A percentile compares a stretch with the other conserved stretches of the same genome.
Conservation (phyloP, 2,329 filamentous ascomycete genomes). For the Malbranchea cinnamomea region DNA sequence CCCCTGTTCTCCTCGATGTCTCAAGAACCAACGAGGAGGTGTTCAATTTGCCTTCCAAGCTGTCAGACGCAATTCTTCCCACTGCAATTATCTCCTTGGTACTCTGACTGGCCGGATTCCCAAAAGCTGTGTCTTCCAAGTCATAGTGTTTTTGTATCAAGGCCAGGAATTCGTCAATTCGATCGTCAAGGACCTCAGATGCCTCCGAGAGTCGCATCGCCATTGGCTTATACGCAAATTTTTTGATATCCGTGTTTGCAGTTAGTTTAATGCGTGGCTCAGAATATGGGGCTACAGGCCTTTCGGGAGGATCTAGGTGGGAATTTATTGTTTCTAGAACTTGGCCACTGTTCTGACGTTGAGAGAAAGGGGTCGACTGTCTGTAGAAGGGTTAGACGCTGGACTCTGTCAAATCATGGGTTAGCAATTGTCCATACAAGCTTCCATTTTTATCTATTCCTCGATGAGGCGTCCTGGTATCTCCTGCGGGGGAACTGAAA, state of each 20-base stretch:
- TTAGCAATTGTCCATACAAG: too few species aligned
- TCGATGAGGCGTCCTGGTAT: conserved; percentile 23
- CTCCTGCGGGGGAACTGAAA: conserved; percentile 37
- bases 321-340: conserved; percentile 71
- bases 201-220: conserved; percentile 89
- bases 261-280: conserved; percentile 73
- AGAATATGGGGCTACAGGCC: conserved; percentile 55
- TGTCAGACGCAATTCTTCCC: conserved; percentile 80
- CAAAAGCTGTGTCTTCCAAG: conserved; percentile 67
- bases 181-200: conserved; percentile 84
- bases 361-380: conserved; percentile 53
- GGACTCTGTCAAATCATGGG: conserved; percentile 1
- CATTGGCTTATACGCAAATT: conserved; percentile 81
- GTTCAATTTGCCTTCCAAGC: conserved; percentile 68
- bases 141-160: conserved; percentile 59
- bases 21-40: conserved; percentile 74
- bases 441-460: conserved; percentile 24
- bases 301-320: conserved; percentile 51
- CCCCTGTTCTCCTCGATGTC: conserved; percentile 69
- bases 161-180: conserved; percentile 78
- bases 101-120: conserved; percentile 71
- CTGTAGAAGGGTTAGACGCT: conserved; percentile 10
- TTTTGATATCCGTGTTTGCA: conserved; percentile 76
- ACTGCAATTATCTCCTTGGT: conserved; percentile 80
- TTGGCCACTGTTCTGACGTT: conserved; percentile 66